phyloP scores from a whole-genome alignment of 305 asterid species.

The Fraxinus velutina region DNA sequence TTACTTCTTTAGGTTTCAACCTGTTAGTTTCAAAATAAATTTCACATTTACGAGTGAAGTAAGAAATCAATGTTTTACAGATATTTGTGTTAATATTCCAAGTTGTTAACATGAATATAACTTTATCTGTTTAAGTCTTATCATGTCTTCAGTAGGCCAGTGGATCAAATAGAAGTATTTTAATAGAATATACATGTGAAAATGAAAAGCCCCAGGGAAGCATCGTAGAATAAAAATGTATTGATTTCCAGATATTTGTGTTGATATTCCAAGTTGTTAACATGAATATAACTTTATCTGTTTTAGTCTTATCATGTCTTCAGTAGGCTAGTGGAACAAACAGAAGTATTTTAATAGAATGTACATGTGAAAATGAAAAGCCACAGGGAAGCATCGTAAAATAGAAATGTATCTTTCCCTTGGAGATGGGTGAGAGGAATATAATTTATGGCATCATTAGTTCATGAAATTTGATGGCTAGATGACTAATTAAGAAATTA shows the following conservation, averaged over 20 bases:
- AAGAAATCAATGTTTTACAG: neutral
- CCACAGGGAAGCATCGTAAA: neutral
- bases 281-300: neutral
- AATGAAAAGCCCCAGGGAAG: neutral
- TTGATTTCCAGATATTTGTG: neutral
- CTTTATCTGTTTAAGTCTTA: neutral
- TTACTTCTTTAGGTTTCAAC: neutral
- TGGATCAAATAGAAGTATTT: slow-evolving; percentile 16
- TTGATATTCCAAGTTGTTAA: slow-evolving; percentile 8
- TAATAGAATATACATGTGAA: slow-evolving; percentile 4
- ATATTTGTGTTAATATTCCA: slow-evolving; percentile 9
- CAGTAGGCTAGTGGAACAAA: slow-evolving; percentile 21
- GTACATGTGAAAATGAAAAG: neutral
- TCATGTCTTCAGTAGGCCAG: slow-evolving; percentile 17
- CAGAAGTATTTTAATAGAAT: slow-evolving; percentile 14
- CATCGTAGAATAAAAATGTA: neutral
- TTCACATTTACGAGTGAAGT: neutral
- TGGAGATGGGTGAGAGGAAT: slow-evolving; percentile 8
- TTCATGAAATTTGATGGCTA: slow-evolving; percentile 21
- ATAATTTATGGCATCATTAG: slow-evolving; percentile 7
- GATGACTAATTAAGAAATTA: slow-evolving; percentile 6
- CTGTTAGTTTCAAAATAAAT: neutral
- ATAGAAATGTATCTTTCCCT: neutral
- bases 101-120: neutral
- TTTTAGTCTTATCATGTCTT: slow-evolving; percentile 1